Conservation (phyloP, 495 filamentous ascomycete genomes). For the Aspergillus olivimuriae region DNA sequence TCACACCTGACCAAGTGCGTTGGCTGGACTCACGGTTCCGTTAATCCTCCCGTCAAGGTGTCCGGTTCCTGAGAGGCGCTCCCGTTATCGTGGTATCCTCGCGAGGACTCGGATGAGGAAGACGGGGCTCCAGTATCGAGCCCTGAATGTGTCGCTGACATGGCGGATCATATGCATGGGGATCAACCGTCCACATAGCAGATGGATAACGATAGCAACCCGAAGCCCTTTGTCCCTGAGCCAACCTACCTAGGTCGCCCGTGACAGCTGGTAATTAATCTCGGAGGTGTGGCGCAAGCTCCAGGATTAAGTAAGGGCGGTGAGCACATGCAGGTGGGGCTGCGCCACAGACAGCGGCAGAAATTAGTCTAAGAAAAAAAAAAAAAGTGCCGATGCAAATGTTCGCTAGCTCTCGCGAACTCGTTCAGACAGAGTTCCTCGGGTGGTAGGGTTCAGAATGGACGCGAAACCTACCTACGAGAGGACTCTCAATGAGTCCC, state of each 20-base stretch:
- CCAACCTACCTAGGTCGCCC: not conserved
- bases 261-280: constrained; percentile 5
- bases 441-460: constrained; percentile 35
- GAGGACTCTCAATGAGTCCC: constrained; percentile 38
- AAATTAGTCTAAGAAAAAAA: constrained; percentile 31
- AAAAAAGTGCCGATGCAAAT: constrained; percentile 16
- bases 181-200: constrained; percentile 8
- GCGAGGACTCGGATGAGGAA: constrained; percentile 7
- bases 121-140: constrained; percentile 10
- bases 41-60: constrained; percentile 42
- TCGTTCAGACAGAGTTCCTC: constrained; percentile 27
- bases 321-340: constrained; percentile 25
- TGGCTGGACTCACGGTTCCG: constrained; percentile 34
- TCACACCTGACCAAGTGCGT: too few relatives aligned
- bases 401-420: constrained; percentile 18
- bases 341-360: constrained; percentile 28
- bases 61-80: too few relatives aligned
- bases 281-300: constrained; percentile 25
- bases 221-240: constrained; percentile 13
- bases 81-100: too few relatives aligned
- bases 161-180: constrained; percentile 9
- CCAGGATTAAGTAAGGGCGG: constrained; percentile 30
- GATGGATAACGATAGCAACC: constrained; percentile 6
- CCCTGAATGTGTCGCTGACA: constrained; percentile 11
- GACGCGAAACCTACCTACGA: constrained; percentile 39